Evolutionary conservation across 1,284 basidiomycete genomes (phyloP), one percentile per base, ranked within the genome.

Genomic region (Tilletia walkeri): DNA sequence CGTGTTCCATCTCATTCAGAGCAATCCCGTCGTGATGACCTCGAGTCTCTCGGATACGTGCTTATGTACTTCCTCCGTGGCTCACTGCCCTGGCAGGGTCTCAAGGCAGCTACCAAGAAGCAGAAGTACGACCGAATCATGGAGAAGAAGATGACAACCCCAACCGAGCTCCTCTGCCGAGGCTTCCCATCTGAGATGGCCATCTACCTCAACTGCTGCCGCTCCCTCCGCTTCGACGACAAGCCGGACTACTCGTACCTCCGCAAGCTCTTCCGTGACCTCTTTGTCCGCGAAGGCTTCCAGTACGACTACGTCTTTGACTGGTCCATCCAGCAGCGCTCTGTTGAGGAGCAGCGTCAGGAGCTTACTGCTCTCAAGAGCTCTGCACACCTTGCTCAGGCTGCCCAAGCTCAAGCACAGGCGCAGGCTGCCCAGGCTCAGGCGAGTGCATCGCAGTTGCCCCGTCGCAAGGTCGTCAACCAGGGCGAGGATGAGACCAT

Each of bases 61-160:
- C 74, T 83, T 54, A 83, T 83, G 82, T 83, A 83, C 76, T 83
- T 83, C 75, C 76, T 83, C 67, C 80, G 82, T 20, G 82, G 82
- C 67, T 82, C 80, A 30, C 76, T 83, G 24, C 82, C 82, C 30
- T 83, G 82, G 82, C 82, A 83, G 69, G 82, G 82, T 18, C 77
- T 83, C 56, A 82, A 82, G 75, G 82, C 82, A 9, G 82, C 82
- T 47, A 83, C 81, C 69, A 83, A 83, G 80, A 83, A 83, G 79
- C 82, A 83, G 69, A 83, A 84, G 80, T 83, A 83, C 78, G 82
- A 84, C 75, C 78, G 82, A 34, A 84, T 84, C 76, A 84, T 84
- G 82, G 82, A 84, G 75, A 84, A 84, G 77, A 84, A 84, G 78
- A 84, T 84, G 82, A 84, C 82, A 70, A 84, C 82, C 41, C 82